These are phyloP conservation scores for Sporothrix curviconia DNA, from an alignment of 2,329 filamentous ascomycete species.

Conservation along the genomic window DNA sequence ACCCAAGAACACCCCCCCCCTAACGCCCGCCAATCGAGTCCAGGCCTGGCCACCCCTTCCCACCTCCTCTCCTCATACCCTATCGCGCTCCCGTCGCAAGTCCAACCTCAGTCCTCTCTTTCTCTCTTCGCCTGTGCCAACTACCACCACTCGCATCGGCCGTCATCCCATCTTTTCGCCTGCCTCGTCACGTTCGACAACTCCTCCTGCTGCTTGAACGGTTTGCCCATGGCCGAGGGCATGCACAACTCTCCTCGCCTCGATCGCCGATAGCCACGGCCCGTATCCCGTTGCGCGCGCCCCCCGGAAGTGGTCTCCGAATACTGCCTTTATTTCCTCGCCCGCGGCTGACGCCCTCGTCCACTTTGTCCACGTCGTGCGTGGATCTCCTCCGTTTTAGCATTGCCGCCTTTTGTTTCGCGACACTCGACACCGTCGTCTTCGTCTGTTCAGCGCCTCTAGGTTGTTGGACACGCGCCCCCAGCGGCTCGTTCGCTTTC, in stretches of 20 bases:
- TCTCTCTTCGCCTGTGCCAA: neutral
- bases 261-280: constrained; percentile 10
- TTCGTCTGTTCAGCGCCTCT: too few species aligned
- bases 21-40: constrained; percentile 2
- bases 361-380: neutral
- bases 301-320: too few species aligned
- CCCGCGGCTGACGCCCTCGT: neutral
- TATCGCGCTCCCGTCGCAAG: constrained; percentile 10
- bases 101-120: neutral
- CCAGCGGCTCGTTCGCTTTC: too few species aligned
- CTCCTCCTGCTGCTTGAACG: neutral
- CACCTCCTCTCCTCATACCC: neutral
- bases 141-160: constrained; percentile 4
- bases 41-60: neutral
- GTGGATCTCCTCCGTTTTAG: neutral
- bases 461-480: too few species aligned
- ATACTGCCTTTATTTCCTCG: neutral
- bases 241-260: neutral
- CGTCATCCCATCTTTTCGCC: constrained; percentile 5
- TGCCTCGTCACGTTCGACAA: neutral
- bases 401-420: neutral
- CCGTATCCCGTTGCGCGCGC: constrained; percentile 5
- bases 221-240: neutral
- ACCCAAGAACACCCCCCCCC: neutral
- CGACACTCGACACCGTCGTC: neutral